Evolutionary conservation across 768 basidiomycete species (phyloP).

Genomic region (Boletus rufocinnamomeus): DNA sequence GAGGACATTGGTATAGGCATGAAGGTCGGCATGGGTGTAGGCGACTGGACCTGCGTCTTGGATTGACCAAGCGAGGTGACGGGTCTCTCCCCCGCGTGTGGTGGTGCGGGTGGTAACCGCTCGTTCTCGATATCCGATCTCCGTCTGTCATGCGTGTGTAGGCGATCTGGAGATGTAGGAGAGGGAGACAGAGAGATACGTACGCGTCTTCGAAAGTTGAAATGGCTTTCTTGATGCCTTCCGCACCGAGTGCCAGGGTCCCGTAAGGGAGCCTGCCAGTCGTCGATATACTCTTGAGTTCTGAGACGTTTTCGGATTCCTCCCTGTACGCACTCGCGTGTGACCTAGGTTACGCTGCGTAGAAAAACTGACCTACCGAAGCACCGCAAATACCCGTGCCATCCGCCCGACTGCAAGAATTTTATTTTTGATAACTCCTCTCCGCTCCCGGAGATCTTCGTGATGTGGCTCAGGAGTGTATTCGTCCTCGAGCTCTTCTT

Average conservation of each 20-base stretch:
- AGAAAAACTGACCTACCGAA: constrained; percentile 47
- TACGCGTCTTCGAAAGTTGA: constrained; percentile 68
- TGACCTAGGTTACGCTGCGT: neutral
- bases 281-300: constrained; percentile 65
- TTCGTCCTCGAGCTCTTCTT: constrained; percentile 91
- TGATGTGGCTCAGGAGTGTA: constrained; percentile 25
- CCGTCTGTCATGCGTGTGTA: constrained; percentile 14
- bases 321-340: constrained; percentile 31
- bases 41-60: constrained; percentile 9
- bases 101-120: constrained; percentile 26
- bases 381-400: constrained; percentile 65
- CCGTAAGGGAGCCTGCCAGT: constrained; percentile 52
- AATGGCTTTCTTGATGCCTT: constrained; percentile 74
- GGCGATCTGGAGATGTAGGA: neutral
- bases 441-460: constrained; percentile 40
- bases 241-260: constrained; percentile 60
- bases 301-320: constrained; percentile 73
- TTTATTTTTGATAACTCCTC: constrained; percentile 69
- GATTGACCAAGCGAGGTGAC: neutral
- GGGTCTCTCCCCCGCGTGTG: constrained; percentile 27
- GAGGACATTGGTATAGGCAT: constrained; percentile 1
- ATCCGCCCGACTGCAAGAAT: constrained; percentile 70
- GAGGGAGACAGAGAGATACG: constrained; percentile 26
- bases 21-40: neutral
- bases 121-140: constrained; percentile 32